phyloP scores from a whole-genome alignment of 257 asterid species.

The Ocimum tenuiflorum region DNA sequence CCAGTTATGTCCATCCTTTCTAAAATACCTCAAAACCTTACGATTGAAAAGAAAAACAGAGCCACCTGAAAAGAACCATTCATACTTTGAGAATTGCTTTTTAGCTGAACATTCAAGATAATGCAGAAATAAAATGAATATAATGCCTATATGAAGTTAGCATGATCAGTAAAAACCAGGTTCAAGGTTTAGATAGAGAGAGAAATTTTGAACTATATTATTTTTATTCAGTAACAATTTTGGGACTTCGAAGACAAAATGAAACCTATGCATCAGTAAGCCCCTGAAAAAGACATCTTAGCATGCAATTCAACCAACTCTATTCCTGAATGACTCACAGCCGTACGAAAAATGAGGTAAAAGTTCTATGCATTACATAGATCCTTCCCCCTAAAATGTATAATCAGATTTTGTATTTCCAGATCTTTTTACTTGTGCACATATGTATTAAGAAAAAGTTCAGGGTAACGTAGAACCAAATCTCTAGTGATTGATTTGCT shows the following conservation, averaged over 20 bases:
- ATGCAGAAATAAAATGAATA: neutral
- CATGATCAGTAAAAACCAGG: neutral
- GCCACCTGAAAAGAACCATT: constrained; percentile 59
- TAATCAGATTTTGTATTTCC: neutral
- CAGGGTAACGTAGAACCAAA: constrained; percentile 1
- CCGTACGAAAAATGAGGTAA: neutral
- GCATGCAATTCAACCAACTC: neutral
- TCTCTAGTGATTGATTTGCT: neutral
- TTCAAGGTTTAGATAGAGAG: neutral
- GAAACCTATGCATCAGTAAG: neutral
- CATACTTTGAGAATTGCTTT: constrained; percentile 19
- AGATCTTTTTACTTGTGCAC: neutral
- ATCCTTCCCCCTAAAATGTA: neutral
- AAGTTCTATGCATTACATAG: neutral
- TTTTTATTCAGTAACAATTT: neutral
- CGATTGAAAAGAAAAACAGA: constrained; percentile 94
- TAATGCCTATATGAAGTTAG: neutral
- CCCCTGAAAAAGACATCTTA: neutral
- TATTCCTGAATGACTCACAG: neutral
- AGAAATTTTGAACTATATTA: neutral
- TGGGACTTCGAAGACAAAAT: neutral
- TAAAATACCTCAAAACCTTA: constrained; percentile 79
- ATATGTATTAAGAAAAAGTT: neutral
- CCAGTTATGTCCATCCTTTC: constrained; percentile 98
- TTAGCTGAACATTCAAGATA: constrained; percentile 2